Evolutionary conservation across 371 early-diverging fungal genomes (phyloP).

Genomic region (Circinella umbellata): DNA sequence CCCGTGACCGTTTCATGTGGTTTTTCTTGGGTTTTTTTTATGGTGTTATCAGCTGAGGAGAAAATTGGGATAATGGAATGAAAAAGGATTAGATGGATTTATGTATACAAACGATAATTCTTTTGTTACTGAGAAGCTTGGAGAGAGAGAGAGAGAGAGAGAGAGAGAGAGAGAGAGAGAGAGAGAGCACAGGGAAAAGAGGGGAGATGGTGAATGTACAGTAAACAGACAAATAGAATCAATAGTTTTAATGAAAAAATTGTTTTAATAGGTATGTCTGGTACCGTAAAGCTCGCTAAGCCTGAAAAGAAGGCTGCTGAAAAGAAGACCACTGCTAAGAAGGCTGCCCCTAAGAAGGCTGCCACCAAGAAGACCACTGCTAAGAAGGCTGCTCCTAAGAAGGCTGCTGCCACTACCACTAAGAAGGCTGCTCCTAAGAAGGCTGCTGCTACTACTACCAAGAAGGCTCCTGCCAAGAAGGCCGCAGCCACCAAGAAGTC

Average conservation of each 20-base stretch:
- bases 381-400: slow-evolving; percentile 46
- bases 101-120: not conserved
- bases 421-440: slow-evolving; percentile 30
- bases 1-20: slow-evolving; percentile 8
- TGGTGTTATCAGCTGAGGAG: not conserved
- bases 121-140: too few species aligned
- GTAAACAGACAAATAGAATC: too few species aligned
- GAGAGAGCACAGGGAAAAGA: not conserved
- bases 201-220: not conserved
- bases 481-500: slow-evolving; percentile 13
- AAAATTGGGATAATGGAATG: not conserved
- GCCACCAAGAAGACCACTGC: slow-evolving; percentile 33
- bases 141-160: not conserved
- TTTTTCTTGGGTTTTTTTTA: not conserved
- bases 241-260: too few species aligned
- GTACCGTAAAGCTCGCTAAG: slow-evolving; percentile 76
- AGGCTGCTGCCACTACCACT: slow-evolving; percentile 44
- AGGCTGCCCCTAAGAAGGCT: slow-evolving; percentile 38
- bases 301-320: slow-evolving; percentile 54
- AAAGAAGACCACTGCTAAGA: slow-evolving; percentile 28
- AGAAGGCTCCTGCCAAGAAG: slow-evolving; percentile 28
- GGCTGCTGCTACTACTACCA: slow-evolving; percentile 17
- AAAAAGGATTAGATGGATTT: too few species aligned
- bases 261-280: slow-evolving; percentile 50
- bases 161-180: not conserved